Conservation (phyloP, 73 alveolate species). For the Symbiodinium pilosum region DNA sequence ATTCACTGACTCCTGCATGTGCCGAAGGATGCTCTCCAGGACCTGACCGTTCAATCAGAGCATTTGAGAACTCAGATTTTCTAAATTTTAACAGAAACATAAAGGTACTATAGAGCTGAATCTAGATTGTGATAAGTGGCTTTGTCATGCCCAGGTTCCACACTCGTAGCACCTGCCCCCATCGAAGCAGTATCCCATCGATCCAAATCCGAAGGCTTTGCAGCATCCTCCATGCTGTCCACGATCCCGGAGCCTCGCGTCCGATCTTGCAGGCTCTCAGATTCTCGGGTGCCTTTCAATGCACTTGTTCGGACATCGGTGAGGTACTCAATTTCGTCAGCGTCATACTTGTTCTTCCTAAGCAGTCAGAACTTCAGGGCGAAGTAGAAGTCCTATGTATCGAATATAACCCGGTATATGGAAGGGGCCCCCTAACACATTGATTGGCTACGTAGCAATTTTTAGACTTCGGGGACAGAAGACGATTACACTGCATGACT, state of each 20-base stretch:
- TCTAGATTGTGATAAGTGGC: neutral
- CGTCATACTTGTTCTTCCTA: neutral
- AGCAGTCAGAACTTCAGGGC: neutral
- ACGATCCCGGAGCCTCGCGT: neutral
- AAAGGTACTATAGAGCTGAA: too few relatives aligned
- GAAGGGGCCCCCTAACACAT: too few relatives aligned
- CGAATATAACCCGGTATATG: too few relatives aligned
- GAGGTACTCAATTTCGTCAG: neutral
- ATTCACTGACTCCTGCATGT: neutral
- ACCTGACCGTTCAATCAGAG: neutral
- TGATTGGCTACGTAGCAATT: too few relatives aligned
- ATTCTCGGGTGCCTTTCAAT: neutral
- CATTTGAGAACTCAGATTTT: too few relatives aligned
- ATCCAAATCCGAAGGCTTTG: neutral
- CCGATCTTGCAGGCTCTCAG: neutral
- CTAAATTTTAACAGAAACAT: too few relatives aligned
- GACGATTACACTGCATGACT: too few relatives aligned
- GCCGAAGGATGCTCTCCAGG: neutral
- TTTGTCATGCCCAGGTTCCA: neutral
- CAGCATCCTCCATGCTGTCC: neutral
- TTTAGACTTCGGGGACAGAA: too few relatives aligned
- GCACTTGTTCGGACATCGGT: neutral
- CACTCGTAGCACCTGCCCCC: neutral
- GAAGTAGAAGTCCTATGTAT: too few relatives aligned
- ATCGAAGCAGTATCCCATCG: neutral